phyloP scores from a whole-genome alignment of 176 grass and related monocot genomes.

The Guadua angustifolia region DNA sequence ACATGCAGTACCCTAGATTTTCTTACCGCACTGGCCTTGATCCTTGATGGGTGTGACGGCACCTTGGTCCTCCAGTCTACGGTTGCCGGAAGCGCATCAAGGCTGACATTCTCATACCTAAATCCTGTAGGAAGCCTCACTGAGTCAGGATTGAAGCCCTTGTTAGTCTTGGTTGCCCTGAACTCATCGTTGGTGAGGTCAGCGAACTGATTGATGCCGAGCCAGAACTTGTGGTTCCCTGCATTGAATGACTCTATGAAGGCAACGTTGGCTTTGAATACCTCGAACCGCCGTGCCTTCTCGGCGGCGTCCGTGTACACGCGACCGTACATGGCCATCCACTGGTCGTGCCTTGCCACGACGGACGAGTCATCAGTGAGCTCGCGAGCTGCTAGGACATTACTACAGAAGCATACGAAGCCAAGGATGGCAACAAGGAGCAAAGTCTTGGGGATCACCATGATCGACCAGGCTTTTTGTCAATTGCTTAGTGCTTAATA shows the following conservation, averaged over 20 bases:
- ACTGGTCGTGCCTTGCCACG: no score
- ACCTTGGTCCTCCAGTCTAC: slow-evolving; percentile 32
- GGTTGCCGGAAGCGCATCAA: background rate
- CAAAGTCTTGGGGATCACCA: slow-evolving; percentile 46
- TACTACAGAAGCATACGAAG: background rate
- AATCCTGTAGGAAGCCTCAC: background rate
- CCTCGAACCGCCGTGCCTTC: no score
- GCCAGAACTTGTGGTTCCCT: background rate
- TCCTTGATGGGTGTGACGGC: slow-evolving; percentile 28
- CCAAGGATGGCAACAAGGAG: slow-evolving; percentile 16
- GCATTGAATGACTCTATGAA: no score
- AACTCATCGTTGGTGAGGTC: slow-evolving; percentile 19
- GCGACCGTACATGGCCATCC: background rate
- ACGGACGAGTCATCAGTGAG: no score
- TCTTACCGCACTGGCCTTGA: slow-evolving; percentile 35
- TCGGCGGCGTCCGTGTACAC: background rate
- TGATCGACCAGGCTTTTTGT: background rate
- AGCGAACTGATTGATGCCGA: background rate
- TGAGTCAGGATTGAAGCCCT: background rate
- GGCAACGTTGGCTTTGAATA: no score
- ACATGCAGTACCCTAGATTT: background rate
- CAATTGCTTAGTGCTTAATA: no score
- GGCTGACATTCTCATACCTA: background rate
- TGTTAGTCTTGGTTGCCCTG: background rate
- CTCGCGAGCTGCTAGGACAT: no score